Evolutionary conservation across 1,139 yeast genomes (phyloP), one percentile per base, ranked within the genome.

Genomic region (Yamadazyma diospyri): DNA sequence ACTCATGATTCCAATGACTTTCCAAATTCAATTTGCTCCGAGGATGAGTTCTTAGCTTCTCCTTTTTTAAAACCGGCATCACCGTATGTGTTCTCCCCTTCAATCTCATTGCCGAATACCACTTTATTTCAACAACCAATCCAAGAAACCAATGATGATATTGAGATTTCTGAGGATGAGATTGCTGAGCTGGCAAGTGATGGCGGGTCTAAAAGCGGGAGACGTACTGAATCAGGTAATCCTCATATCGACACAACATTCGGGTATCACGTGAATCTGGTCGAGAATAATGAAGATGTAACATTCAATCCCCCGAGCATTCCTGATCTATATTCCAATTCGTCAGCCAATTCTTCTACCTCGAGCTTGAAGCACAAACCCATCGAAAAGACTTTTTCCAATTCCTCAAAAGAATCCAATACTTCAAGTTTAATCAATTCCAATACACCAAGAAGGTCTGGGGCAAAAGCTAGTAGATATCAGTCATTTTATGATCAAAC

Each of bases 401-500:
- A 61, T 34, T 55, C 65, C 2, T 62, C 70, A 0, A 52, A 50
- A 32, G 62, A 61, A 16, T 59, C 63, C 2, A 27, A 16, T 20
- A 21, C 20, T 34, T 32, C 28, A 19, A 25, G 11, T 9, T 18
- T n/a, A 14, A 16, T 10, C 8, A 26, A 24, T 7, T 20, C 22
- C 16, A 25, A 22, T 4, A 55, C 60, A 0, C 64, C 68, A n/a
- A 64, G 52, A 46, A 50, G 68, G 38, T 64, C 61, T 4, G 69
- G 65, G 5, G 76, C 76, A n/a, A 62, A 68, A 36, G 77, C 78
- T 3, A 63, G 63, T 27, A 49, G 78, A 31, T 73, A 72, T 41
- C 76, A 72, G 46, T 64, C 62, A 7, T 69, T 72, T 44, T 72
- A 72, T 41, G 75, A 70, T 41, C 74, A 69, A 42, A 66, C 73